Evolutionary conservation across 225 moss, liverwort and hornwort species (phyloP), one percentile per base, ranked within the genome.

Genomic region (Lunularia cruciata): DNA sequence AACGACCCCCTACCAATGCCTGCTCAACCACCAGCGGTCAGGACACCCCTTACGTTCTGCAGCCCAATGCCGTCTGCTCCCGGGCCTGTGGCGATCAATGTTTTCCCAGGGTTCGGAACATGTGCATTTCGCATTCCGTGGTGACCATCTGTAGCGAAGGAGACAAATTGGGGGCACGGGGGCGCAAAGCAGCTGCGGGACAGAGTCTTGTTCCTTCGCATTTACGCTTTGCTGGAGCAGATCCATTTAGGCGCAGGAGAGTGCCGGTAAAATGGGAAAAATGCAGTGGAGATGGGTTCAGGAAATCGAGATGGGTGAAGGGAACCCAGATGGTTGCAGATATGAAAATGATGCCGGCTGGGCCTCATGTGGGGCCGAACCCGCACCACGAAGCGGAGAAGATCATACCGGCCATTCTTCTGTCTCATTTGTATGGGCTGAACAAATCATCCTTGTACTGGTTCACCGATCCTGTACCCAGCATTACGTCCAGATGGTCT

Each of bases 341-440:
- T 72, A 81, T 89, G 86, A 96, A 92, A 87, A 87, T 92, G 68
- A 92, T 96, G 92, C 95, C 95, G 12, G 75, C 84, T 51, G 92
- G 95, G 30, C 90, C 78, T 25, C 83, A 76, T 57, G 80, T 87
- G 15, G 92, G 95, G 8, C 95, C 95, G 27, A 96, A 90, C 49
- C 95, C 95, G 45, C 95, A 96, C 69, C 95, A 96, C 75, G 95
- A 96, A 78, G 92, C 95, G 39, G 95, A 96, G 57, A 96, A 96
- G 57, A 79, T 96, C 51, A 80, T 96, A 61, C 95, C 95, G 7
- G 95, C 92, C 32, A 87, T 96, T 78, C 72, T 96, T 10, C 85
- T 96, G 53, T 88, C 92, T 1, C 87, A 86, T 40, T 83, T 96
- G 9, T 90, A 90, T 60, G 95, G 95, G 43, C 62, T 92, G 19